Conservation (phyloP, 768 basidiomycete genomes). For the Lentinula boryana region DNA sequence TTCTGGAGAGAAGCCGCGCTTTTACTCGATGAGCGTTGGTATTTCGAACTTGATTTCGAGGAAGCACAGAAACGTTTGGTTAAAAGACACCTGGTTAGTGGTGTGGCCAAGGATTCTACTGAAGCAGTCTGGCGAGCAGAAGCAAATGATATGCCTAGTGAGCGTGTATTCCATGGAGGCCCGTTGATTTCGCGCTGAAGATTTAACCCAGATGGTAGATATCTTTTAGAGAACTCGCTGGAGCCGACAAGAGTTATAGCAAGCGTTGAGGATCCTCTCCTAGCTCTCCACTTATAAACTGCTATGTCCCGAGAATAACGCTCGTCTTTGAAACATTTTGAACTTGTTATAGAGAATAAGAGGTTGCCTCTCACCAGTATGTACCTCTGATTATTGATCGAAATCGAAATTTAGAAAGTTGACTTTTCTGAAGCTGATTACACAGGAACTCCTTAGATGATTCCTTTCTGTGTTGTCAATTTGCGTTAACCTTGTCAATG, state of each 20-base stretch:
- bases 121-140: constrained; percentile 69
- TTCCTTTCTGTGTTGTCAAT: no score
- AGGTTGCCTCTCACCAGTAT: no score
- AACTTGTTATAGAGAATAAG: no score
- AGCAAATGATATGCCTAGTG: constrained; percentile 76
- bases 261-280: constrained; percentile 24
- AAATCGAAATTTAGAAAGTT: no score
- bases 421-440: no score
- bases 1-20: constrained; percentile 67
- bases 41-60: constrained; percentile 51
- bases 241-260: constrained; percentile 37
- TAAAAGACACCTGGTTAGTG: constrained; percentile 70
- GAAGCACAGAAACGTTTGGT: constrained; percentile 59
- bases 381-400: no score
- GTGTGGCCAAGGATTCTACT: constrained; percentile 58
- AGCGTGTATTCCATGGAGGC: constrained; percentile 10
- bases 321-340: background rate
- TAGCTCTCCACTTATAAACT: constrained; percentile 2
- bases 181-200: background rate
- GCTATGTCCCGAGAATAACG: background rate
- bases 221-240: constrained; percentile 38
- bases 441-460: no score
- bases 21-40: constrained; percentile 75
- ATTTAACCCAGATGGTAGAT: constrained; percentile 33
- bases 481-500: no score